These are phyloP conservation scores for Penicillium corylophilum DNA, from an alignment of 2,329 filamentous ascomycete genomes.

Conservation along the genomic window DNA sequence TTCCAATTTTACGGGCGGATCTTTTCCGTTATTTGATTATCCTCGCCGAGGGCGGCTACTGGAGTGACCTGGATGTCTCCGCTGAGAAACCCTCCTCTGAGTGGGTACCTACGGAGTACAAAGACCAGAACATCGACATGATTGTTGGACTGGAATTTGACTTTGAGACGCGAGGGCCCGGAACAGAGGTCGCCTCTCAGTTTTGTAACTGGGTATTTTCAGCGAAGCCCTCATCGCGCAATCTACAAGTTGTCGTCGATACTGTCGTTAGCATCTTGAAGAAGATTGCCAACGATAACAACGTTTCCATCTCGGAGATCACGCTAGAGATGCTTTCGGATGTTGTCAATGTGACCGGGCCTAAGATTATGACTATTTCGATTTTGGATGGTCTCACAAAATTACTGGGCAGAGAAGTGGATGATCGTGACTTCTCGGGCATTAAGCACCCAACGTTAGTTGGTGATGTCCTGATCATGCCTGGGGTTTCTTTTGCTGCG, in stretches of 20 bases:
- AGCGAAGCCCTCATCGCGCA: constrained; percentile 17
- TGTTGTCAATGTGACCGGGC: constrained; percentile 29
- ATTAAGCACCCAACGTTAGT: constrained; percentile 24
- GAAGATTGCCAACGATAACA: constrained; percentile 16
- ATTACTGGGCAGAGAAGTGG: constrained; percentile 16
- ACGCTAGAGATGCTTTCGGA: constrained; percentile 28
- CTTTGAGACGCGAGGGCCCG: constrained; percentile 8
- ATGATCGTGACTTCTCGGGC: constrained; percentile 23
- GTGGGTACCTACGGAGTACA: constrained; percentile 39
- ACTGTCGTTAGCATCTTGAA: constrained; percentile 17
- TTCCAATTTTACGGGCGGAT: constrained; percentile 44
- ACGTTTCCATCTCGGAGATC: constrained; percentile 14
- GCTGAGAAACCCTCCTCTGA: constrained; percentile 34
- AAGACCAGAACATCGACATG: constrained; percentile 24
- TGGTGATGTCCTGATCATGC: constrained; percentile 29
- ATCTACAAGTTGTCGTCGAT: constrained; percentile 20
- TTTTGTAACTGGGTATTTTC: constrained; percentile 28
- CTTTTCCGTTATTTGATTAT: constrained; percentile 46
- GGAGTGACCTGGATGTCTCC: constrained; percentile 42
- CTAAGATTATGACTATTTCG: constrained; percentile 28
- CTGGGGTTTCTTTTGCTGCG: constrained; percentile 25
- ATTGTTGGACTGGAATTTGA: constrained; percentile 45
- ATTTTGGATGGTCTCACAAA: constrained; percentile 19
- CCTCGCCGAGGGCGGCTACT: constrained; percentile 43
- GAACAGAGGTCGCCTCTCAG: constrained; percentile 17